phyloP scores from a whole-genome alignment of 2,329 filamentous ascomycete species.

The Colletotrichum salicis region DNA sequence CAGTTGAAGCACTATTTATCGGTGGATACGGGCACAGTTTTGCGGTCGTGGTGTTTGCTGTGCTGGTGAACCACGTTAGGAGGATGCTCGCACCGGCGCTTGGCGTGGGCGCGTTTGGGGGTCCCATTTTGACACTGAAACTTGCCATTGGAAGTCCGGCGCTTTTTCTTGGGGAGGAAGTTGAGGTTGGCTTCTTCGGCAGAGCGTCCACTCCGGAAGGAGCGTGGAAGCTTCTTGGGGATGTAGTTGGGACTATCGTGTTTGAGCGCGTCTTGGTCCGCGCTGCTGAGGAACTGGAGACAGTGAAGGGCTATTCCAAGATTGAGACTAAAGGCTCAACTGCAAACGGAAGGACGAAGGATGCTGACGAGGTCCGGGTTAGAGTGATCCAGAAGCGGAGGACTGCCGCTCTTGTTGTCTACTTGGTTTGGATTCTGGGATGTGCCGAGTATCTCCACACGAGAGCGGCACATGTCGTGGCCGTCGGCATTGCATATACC shows the following conservation, averaged over 20 bases:
- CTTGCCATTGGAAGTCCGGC: constrained; percentile 49
- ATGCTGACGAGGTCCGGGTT: neutral
- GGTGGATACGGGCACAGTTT: constrained; percentile 35
- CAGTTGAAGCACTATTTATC: neutral
- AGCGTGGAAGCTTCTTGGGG: neutral
- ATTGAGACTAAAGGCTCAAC: neutral
- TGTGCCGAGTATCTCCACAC: constrained; percentile 44
- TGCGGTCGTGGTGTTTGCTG: constrained; percentile 46
- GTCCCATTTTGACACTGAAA: constrained; percentile 48
- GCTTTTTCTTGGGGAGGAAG: constrained; percentile 45
- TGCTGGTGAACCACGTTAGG: constrained; percentile 52
- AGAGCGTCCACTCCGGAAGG: neutral
- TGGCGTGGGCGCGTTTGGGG: constrained; percentile 43
- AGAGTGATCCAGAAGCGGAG: neutral
- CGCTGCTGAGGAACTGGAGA: neutral
- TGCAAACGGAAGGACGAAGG: neutral
- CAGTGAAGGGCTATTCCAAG: neutral
- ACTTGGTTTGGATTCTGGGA: constrained; percentile 42
- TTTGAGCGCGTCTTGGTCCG: constrained; percentile 21
- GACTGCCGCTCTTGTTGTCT: constrained; percentile 17
- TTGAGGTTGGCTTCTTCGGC: constrained; percentile 17
- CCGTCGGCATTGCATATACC: constrained; percentile 42
- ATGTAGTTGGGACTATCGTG: constrained; percentile 8
- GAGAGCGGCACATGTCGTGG: constrained; percentile 40
- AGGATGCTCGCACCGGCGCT: constrained; percentile 45